These are phyloP conservation scores for Metschnikowia baotianmanensis DNA, from an alignment of 805 yeast genomes.

Conservation along the genomic window DNA sequence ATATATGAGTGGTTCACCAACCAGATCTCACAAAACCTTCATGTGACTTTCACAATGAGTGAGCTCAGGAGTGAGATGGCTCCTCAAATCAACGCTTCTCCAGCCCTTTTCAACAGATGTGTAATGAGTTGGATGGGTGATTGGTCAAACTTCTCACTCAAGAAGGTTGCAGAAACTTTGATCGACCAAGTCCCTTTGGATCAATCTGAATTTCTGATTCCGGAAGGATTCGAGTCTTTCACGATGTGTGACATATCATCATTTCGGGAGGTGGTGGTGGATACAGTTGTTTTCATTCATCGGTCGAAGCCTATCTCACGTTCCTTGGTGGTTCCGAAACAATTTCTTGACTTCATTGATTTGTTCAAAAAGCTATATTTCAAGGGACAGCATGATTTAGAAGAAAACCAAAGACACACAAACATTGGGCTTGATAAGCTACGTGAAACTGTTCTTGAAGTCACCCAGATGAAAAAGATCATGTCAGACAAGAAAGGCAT, in stretches of 20 bases:
- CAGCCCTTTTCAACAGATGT: conserved; percentile 88
- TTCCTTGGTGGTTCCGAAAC: conserved; percentile 46
- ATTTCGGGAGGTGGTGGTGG: conserved; percentile 47
- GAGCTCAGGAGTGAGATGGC: conserved; percentile 31
- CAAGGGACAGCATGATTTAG: conserved; percentile 47
- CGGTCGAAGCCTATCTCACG: conserved; percentile 17
- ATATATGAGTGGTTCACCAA: conserved; percentile 69
- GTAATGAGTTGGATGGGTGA: conserved; percentile 86
- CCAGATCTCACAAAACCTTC: conserved; percentile 68
- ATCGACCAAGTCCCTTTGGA: conserved; percentile 53
- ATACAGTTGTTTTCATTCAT: conserved; percentile 49
- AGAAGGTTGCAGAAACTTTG: conserved; percentile 46
- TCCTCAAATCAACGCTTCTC: conserved; percentile 66
- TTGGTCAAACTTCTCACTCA: conserved; percentile 58
- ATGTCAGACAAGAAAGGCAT: conserved; percentile 52
- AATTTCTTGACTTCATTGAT: conserved; percentile 49
- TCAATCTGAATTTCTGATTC: conserved; percentile 37
- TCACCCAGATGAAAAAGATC: conserved; percentile 53
- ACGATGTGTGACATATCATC: conserved; percentile 17
- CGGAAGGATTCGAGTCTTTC: conserved; percentile 22
- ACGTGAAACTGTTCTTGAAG: conserved; percentile 73
- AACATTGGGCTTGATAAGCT: conserved; percentile 71
- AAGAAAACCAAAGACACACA: conserved; percentile 68
- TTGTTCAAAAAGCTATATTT: conserved; percentile 44
- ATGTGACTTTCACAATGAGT: conserved; percentile 75